Evolutionary conservation across 495 filamentous ascomycete genomes (phyloP).

Genomic region (Tuber umbilicatum): DNA sequence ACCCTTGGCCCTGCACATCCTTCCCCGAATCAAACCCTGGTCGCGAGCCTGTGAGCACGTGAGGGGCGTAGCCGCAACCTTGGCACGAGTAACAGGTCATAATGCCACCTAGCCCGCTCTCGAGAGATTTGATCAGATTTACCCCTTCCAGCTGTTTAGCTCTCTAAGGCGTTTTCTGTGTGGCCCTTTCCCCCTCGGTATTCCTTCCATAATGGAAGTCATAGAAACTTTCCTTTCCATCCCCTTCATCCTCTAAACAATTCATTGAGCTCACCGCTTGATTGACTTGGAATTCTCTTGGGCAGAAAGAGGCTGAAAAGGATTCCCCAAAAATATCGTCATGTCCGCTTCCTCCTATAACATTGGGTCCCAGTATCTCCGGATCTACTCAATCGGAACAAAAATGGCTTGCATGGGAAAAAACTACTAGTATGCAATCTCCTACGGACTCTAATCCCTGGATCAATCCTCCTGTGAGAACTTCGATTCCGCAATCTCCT

Average conservation of each 20-base stretch:
- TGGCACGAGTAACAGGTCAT: no score
- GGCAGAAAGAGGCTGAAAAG: background rate
- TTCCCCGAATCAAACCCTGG: no score
- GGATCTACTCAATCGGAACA: conserved; percentile 12
- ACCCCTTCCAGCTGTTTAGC: background rate
- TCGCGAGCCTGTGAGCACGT: no score
- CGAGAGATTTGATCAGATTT: background rate
- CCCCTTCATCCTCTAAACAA: background rate
- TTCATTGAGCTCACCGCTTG: background rate
- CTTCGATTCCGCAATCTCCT: conserved; percentile 11
- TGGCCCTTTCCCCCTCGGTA: background rate
- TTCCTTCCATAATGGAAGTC: background rate
- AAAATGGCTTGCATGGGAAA: background rate
- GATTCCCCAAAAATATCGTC: conserved; percentile 19
- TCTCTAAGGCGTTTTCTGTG: background rate
- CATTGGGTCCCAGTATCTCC: conserved; percentile 15
- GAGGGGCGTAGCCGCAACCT: no score
- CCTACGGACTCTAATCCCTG: background rate
- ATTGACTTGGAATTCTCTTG: background rate
- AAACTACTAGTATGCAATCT: background rate
- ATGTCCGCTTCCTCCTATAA: conserved; percentile 13
- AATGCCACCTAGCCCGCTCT: background rate
- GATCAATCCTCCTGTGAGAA: conserved; percentile 5
- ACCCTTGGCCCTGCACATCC: no score
- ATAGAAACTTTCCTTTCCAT: background rate